A percentile compares a stretch with the other conserved stretches of the same genome.
These are phyloP conservation scores for Bolboschoenus planiculmis DNA, from an alignment of 176 grass and related monocot genomes.

Conservation along the genomic window DNA sequence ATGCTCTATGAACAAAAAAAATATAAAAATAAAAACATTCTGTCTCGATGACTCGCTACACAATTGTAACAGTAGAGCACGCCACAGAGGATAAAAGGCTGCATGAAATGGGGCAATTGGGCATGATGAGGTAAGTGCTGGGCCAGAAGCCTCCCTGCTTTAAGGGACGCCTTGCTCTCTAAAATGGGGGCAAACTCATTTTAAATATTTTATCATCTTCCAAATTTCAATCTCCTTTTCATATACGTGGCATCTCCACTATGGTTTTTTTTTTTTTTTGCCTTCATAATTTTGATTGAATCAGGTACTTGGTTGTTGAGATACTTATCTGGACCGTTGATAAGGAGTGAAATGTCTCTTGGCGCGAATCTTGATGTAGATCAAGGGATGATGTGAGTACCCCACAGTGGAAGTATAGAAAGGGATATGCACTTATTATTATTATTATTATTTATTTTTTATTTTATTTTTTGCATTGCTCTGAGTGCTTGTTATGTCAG, in stretches of 20 bases:
- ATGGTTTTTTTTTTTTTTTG: too few species aligned
- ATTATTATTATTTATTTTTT: too few species aligned
- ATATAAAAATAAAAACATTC: too few species aligned
- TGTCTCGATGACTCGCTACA: neutral
- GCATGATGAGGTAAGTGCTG: neutral
- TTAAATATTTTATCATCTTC: constrained; percentile 3
- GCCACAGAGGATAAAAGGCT: neutral
- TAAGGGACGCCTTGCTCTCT: constrained; percentile 7
- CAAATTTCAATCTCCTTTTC: neutral
- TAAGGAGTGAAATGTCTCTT: neutral
- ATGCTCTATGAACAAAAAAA: too few species aligned
- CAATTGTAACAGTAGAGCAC: neutral
- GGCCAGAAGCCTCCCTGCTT: neutral
- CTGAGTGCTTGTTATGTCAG: neutral
- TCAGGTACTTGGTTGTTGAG: neutral
- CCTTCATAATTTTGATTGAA: neutral
- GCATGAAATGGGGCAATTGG: neutral
- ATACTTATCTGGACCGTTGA: neutral
- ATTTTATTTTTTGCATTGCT: neutral
- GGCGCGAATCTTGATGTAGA: neutral
- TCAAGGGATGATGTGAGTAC: neutral
- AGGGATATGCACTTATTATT: neutral
- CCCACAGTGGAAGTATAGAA: neutral
- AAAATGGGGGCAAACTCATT: constrained; percentile 7
- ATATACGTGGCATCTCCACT: neutral